Conservation (phyloP, 331 rosid genomes). For the Acacia pycnantha region DNA sequence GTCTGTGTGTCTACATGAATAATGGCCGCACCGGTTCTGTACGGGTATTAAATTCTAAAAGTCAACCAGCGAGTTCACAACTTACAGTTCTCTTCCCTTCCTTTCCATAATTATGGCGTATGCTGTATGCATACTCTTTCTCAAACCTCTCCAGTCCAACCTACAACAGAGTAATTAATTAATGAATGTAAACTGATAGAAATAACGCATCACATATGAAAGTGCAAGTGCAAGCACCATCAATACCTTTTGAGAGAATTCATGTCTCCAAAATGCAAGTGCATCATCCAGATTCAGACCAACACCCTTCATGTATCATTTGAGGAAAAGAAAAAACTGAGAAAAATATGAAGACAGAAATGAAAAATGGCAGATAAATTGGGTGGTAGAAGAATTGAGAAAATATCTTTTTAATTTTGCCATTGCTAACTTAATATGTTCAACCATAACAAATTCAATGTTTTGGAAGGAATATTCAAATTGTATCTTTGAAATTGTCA, state of each 20-base stretch:
- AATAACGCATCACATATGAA: conserved; percentile 22
- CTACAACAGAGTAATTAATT: conserved; percentile 44
- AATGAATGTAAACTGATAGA: conserved; percentile 20
- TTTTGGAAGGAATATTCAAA: conserved; percentile 8
- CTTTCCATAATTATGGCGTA: conserved; percentile 88
- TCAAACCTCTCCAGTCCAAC: conserved; percentile 94
- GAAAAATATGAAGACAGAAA: not conserved
- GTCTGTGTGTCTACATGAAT: not conserved
- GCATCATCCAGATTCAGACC: conserved; percentile 95
- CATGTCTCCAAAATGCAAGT: conserved; percentile 90
- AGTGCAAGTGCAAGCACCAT: conserved; percentile 17
- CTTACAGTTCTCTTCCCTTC: conserved; percentile 97
- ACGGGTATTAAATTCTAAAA: not conserved
- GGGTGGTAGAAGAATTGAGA: conserved; percentile 3
- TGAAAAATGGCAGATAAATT: not conserved
- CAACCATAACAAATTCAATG: not conserved
- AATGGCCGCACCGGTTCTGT: not conserved
- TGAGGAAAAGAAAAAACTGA: conserved; percentile 23
- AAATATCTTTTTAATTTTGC: conserved; percentile 2
- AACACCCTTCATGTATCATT: conserved; percentile 62
- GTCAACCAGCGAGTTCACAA: conserved; percentile 23
- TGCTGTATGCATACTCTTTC: conserved; percentile 80
- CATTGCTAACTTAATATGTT: not conserved
- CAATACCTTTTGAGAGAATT: conserved; percentile 82
- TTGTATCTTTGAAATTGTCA: not conserved